phyloP scores from a whole-genome alignment of 371 early-diverging fungal genomes.

The Mortierella sp. region DNA sequence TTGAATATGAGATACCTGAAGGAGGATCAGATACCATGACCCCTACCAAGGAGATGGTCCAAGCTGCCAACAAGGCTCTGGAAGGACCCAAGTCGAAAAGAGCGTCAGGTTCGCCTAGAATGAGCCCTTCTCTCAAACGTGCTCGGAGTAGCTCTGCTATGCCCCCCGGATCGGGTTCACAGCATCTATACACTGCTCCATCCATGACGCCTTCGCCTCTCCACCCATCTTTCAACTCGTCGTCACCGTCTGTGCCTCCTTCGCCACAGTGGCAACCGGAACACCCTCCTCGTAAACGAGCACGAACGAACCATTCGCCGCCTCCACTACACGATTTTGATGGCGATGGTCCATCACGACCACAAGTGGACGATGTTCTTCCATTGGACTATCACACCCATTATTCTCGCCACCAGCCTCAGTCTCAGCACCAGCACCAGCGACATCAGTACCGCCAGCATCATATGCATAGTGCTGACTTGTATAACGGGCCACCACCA shows the following conservation, averaged over 20 bases:
- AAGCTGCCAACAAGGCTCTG: slow-evolving; percentile 27
- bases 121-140: slow-evolving; percentile 31
- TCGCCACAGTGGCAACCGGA: slow-evolving; percentile 44
- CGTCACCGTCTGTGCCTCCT: slow-evolving; percentile 43
- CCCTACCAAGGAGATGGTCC: slow-evolving; percentile 49
- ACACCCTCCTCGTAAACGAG: slow-evolving; percentile 33
- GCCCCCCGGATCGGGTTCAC: slow-evolving; percentile 21
- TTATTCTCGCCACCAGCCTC: slow-evolving; percentile 2
- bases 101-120: slow-evolving; percentile 25
- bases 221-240: slow-evolving; percentile 38
- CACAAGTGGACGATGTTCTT: slow-evolving; percentile 5
- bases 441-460: too few species aligned
- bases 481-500: slow-evolving; percentile 14
- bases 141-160: slow-evolving; percentile 24
- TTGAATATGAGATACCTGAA: slow-evolving; percentile 70
- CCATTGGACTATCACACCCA: slow-evolving; percentile 13
- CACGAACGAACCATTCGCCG: slow-evolving; percentile 29
- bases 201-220: slow-evolving; percentile 51
- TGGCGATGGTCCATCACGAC: slow-evolving; percentile 23
- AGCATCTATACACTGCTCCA: slow-evolving; percentile 18
- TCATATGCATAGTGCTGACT: slow-evolving; percentile 4
- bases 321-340: slow-evolving; percentile 44
- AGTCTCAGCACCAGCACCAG: background rate
- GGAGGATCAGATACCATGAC: slow-evolving; percentile 33
- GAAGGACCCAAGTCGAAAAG: slow-evolving; percentile 24